Percentiles rank a stretch among this genome's conserved stretches.
Conservation (phyloP, 345 rosid species). For the Jatropha curcas region DNA sequence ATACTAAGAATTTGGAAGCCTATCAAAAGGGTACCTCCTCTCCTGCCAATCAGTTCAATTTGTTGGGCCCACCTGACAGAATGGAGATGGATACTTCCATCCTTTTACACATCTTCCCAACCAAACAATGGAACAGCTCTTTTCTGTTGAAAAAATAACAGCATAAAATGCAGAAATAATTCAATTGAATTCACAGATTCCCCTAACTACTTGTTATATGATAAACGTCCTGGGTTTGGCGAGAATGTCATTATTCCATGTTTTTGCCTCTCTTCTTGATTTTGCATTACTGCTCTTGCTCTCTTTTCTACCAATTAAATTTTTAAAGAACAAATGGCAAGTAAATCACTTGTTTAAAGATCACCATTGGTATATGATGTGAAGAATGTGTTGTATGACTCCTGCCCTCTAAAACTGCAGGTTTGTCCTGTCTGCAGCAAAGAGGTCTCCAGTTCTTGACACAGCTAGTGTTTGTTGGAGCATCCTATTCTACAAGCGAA, state of each 20-base stretch:
- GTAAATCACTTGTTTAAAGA: background rate
- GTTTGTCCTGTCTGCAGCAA: constrained; percentile 85
- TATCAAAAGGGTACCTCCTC: too few relatives aligned
- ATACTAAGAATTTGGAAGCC: too few relatives aligned
- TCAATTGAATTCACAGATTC: too few relatives aligned
- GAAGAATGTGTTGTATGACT: background rate
- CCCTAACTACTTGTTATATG: background rate
- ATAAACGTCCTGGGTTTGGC: background rate
- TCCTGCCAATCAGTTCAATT: too few relatives aligned
- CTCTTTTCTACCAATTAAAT: background rate
- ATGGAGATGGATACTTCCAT: too few relatives aligned
- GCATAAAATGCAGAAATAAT: background rate
- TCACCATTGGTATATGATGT: background rate
- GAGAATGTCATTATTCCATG: background rate
- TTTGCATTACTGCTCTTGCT: background rate
- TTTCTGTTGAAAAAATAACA: background rate
- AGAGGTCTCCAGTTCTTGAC: constrained; percentile 69
- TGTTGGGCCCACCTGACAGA: too few relatives aligned
- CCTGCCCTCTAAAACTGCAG: constrained; percentile 38
- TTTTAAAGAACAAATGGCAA: background rate
- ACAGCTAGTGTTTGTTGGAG: constrained; percentile 37
- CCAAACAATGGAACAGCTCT: too few relatives aligned
- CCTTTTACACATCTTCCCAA: too few relatives aligned
- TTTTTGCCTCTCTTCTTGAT: too few relatives aligned
- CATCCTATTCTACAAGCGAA: background rate